Evolutionary conservation across 352 stramenopile genomes (phyloP), one percentile per base, ranked within the genome.

Genomic region (Poterioochromonas sp.): DNA sequence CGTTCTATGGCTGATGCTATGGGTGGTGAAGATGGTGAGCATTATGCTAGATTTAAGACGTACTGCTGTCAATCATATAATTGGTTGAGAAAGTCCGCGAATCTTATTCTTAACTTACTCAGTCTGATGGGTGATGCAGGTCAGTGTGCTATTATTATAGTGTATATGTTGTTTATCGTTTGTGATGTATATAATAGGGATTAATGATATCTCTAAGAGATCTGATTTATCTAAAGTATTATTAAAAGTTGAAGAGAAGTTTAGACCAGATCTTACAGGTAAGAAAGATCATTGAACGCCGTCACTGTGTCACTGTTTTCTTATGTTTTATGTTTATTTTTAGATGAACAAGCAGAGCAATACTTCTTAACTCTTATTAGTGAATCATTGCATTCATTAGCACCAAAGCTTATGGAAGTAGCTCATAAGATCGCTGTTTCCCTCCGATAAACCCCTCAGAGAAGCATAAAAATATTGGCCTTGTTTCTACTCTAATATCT

Each of bases 101-200:
- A 96, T 34, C 84, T 99, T 41, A 96, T 99, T 77, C 83, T 99
- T 39, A 99, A 98, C 80, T 84, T 99, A 77, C 87, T 99, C 18
- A 94, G 93, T 80, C 85, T 99, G 32, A 99, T 99, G 95, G 93
- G 93, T 26, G 96, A 99, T 84, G 96, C 95, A 32, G 94, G 93
- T 47, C n/a, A n/a, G n/a, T n/a, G n/a, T n/a, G n/a, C n/a, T n/a
- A n/a, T n/a, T n/a, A n/a, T n/a, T n/a, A n/a, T n/a, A n/a, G n/a
- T n/a, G n/a, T n/a, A n/a, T n/a, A n/a, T n/a, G n/a, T n/a, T n/a
- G n/a, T n/a, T n/a, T n/a, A n/a, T n/a, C n/a, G n/a, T n/a, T n/a
- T n/a, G n/a, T n/a, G n/a, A n/a, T n/a, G n/a, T n/a, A n/a, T n/a
- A n/a, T n/a, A n/a, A n/a, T n/a, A n/a, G n/a, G n/a, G n/a, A 99